A percentile compares a stretch with the other conserved stretches of the same genome.
Conservation (phyloP, 192 early-diverging fungal genomes). For the Chytriomyces confervae region DNA sequence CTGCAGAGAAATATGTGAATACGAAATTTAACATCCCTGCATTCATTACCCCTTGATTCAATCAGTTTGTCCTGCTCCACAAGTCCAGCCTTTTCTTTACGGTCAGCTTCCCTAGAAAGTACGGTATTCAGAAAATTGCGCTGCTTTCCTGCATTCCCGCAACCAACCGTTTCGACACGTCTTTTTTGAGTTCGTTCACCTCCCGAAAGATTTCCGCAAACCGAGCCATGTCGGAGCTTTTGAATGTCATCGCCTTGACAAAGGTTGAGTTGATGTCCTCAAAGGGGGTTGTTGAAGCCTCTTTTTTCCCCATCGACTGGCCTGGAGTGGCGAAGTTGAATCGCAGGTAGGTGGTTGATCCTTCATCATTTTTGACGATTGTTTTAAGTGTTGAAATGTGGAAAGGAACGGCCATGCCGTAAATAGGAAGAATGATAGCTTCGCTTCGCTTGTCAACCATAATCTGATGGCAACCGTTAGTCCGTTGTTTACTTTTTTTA, state of each 20-base stretch:
- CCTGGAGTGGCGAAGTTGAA: conserved; percentile 97
- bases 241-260: conserved; percentile 90
- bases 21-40: background rate
- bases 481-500: background rate
- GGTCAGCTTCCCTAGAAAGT: conserved; percentile 77
- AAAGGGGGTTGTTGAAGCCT: conserved; percentile 71
- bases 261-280: conserved; percentile 89
- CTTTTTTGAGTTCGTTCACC: conserved; percentile 92
- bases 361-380: conserved; percentile 92
- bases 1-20: background rate
- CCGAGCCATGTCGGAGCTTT: conserved; percentile 80
- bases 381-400: conserved; percentile 97
- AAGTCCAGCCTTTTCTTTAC: conserved; percentile 94
- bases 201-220: conserved; percentile 85
- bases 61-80: conserved; percentile 92
- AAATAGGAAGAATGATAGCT: conserved; percentile 91
- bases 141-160: background rate
- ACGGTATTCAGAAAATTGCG: no score
- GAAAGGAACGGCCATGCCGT: conserved; percentile 96
- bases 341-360: conserved; percentile 85
- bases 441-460: conserved; percentile 86
- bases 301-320: conserved; percentile 90
- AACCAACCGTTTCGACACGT: conserved; percentile 76
- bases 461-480: conserved; percentile 63
- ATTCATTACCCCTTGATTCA: conserved; percentile 64